phyloP scores from a whole-genome alignment of 2,329 filamentous ascomycete species.

The Pseudogymnoascus sp. region DNA sequence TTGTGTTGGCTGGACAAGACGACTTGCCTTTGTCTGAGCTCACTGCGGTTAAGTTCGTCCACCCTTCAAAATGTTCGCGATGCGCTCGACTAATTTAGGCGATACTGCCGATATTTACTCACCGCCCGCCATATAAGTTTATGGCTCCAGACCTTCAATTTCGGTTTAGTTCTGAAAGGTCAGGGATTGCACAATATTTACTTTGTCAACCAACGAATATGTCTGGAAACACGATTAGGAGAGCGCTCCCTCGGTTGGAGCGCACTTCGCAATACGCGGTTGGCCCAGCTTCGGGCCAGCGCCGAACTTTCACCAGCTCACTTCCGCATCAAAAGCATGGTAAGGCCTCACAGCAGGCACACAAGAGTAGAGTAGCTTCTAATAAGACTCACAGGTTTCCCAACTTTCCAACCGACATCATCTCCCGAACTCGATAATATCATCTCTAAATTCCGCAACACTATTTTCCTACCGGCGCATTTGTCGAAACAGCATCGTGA shows the following conservation, averaged over 20 bases:
- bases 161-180: background rate
- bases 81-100: conserved; percentile 1
- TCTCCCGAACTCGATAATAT: conserved; percentile 47
- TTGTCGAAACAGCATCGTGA: conserved; percentile 48
- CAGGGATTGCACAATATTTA: background rate
- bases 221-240: conserved; percentile 6
- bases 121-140: conserved; percentile 12
- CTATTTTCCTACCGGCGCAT: conserved; percentile 56
- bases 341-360: conserved; percentile 15
- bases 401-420: conserved; percentile 44
- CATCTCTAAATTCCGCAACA: conserved; percentile 49
- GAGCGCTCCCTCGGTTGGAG: conserved; percentile 5
- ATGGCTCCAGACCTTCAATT: conserved; percentile 6
- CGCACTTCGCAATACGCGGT: background rate
- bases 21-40: conserved; percentile 7
- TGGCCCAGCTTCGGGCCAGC: conserved; percentile 11
- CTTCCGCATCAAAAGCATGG: conserved; percentile 23
- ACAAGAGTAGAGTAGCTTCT: background rate
- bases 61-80: conserved; percentile 9
- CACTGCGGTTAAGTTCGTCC: conserved; percentile 3
- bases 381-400: conserved; percentile 19
- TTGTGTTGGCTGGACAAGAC: conserved; percentile 17
- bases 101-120: conserved; percentile 1
- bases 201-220: conserved; percentile 7
- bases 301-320: conserved; percentile 28